These are phyloP conservation scores for Ustilago bromivora DNA, from an alignment of 1,284 basidiomycete genomes.

Conservation along the genomic window DNA sequence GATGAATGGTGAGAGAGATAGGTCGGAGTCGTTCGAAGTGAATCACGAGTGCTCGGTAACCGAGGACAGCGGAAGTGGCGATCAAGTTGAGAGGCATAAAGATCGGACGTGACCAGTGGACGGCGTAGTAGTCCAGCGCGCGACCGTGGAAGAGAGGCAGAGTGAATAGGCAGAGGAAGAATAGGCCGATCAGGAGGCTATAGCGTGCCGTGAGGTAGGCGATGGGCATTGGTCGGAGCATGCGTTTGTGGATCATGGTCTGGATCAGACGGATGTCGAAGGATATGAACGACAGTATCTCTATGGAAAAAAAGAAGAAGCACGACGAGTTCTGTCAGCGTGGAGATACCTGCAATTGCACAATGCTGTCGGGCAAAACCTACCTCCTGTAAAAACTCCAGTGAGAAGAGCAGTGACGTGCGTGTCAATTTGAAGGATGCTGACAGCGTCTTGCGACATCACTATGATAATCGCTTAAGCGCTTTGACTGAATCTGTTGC, in stretches of 20 bases:
- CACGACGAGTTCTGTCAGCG: neutral
- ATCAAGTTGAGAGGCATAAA: slow-evolving; percentile 24
- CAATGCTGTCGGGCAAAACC: neutral
- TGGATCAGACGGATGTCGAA: slow-evolving; percentile 32
- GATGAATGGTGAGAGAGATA: slow-evolving; percentile 12
- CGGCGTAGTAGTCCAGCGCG: neutral
- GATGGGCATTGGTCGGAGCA: slow-evolving; percentile 17
- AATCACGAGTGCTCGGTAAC: slow-evolving; percentile 27
- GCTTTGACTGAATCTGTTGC: neutral
- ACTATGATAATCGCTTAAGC: neutral
- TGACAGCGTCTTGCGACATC: slow-evolving; percentile 3
- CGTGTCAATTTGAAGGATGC: slow-evolving; percentile 21
- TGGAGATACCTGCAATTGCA: neutral
- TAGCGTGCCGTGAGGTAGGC: slow-evolving; percentile 36
- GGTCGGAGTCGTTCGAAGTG: slow-evolving; percentile 20
- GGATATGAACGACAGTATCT: slow-evolving; percentile 30
- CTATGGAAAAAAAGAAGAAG: neutral
- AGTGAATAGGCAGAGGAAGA: slow-evolving; percentile 16
- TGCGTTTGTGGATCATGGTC: slow-evolving; percentile 18
- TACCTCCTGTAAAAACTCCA: slow-evolving; percentile 32
- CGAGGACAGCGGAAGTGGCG: slow-evolving; percentile 33
- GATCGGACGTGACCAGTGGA: slow-evolving; percentile 19
- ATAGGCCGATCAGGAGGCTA: slow-evolving; percentile 12
- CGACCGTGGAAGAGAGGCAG: neutral
- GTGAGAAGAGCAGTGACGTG: slow-evolving; percentile 27